These are phyloP conservation scores for Marchantia paleacea DNA, from an alignment of 225 moss, liverwort and hornwort genomes.

Conservation along the genomic window DNA sequence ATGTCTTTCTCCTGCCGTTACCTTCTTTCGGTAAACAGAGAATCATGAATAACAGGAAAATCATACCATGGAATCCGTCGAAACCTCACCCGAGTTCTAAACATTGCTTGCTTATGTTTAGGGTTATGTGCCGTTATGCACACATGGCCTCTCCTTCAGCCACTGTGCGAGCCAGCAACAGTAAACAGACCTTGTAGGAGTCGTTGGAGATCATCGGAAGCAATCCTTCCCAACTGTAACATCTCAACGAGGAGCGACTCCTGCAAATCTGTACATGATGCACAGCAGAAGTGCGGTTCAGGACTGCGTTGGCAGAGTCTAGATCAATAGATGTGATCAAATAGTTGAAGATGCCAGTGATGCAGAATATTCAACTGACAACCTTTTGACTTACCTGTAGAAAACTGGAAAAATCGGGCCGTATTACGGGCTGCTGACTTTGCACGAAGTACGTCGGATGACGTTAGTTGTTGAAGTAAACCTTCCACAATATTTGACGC, in stretches of 20 bases:
- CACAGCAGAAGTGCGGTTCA: not conserved
- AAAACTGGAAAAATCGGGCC: constrained; percentile 83
- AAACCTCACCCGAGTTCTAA: not conserved
- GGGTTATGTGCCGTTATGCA: not conserved
- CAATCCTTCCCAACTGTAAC: constrained; percentile 81
- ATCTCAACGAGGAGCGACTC: constrained; percentile 83
- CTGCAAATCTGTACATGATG: constrained; percentile 58
- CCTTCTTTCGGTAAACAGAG: not conserved
- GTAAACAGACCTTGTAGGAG: constrained; percentile 75
- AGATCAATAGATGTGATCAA: not conserved
- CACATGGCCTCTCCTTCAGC: not conserved
- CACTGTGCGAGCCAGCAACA: constrained; percentile 41
- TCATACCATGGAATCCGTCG: not conserved
- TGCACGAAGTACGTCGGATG: constrained; percentile 67
- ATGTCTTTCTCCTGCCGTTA: not conserved
- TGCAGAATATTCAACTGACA: not conserved
- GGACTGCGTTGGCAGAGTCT: not conserved
- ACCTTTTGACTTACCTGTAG: constrained; percentile 51
- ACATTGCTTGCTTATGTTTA: not conserved
- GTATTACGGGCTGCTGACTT: constrained; percentile 85
- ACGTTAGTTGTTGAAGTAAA: constrained; percentile 77
- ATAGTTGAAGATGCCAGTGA: not conserved
- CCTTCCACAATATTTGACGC: constrained; percentile 71
- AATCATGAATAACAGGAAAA: not conserved
- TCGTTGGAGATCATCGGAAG: constrained; percentile 87